Base-by-base conservation (phyloP, 164 flowering plant species). In the Berberis thunbergii region DNA sequence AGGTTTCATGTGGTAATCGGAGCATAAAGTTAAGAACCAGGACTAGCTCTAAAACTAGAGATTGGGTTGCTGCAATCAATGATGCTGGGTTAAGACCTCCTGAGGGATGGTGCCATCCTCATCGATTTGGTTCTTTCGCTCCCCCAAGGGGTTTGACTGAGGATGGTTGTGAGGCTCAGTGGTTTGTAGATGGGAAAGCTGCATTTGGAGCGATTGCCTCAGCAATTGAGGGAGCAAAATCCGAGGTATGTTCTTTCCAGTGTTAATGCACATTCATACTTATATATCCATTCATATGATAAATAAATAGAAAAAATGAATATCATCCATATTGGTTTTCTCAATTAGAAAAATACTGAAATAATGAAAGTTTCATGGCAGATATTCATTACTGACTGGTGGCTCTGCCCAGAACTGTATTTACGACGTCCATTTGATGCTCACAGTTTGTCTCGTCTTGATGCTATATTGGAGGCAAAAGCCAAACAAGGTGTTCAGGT, bases 21-120 rank as follows among this genome's bases (percentile, higher is more conserved):
- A 83, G 85, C 69, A 84, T 91, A 63, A 84, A 73, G 67, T 54
- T 95, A 65, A 83, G 99, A 73, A 68, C 76, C 43, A 86, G 75
- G 72, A 86, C 74, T 71, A 70, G 69, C 73, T 74, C 82, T 43
- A 91, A 84, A 78, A 83, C 81, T 59, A 87, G 77, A 75, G 94
- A 89, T 54, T 91, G 99, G 99, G 97, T 95, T 70, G 86, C 96
- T 70, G 87, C 97, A 62, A 84, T 95, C 66, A 95, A 95, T 75
- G 99, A 91, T 83, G 96, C 97, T 70, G 97, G 86, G 46, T 80
- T 89, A 64, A 79, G 82, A 77, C 96, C 97, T 69, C 97, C 96
- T 48, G 99, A 95, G 76, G 99, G 99, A 52, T 95, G 99, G 99
- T 91, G 99, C 69, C 88, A 95, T 77, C 97, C 94, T 64, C 99